phyloP scores from a whole-genome alignment of 805 yeast genomes.

The Saccharomycopsis synnaedendra region DNA sequence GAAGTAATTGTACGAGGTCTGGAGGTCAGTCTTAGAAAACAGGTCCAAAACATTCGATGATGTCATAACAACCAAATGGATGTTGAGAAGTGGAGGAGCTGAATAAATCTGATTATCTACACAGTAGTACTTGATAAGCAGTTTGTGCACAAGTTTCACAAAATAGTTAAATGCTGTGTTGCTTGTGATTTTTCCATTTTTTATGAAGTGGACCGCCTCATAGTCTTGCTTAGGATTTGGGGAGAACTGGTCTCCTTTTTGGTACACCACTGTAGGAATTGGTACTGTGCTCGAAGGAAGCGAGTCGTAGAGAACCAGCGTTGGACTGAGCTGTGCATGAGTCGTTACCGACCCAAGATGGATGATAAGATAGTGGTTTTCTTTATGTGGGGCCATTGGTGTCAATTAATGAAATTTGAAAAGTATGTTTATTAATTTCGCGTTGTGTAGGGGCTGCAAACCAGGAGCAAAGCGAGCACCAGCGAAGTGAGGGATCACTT shows the following conservation, averaged over 20 bases:
- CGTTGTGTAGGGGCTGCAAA: no score
- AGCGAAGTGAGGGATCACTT: no score
- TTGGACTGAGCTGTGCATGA: slow-evolving; percentile 57
- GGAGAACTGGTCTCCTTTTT: slow-evolving; percentile 25
- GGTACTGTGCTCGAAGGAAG: slow-evolving; percentile 65
- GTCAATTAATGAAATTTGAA: no score
- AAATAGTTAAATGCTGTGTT: slow-evolving; percentile 60
- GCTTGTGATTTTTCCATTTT: slow-evolving; percentile 51
- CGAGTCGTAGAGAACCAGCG: slow-evolving; percentile 39
- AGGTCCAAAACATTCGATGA: slow-evolving; percentile 29
- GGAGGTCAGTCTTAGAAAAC: slow-evolving; percentile 64
- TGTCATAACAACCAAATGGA: slow-evolving; percentile 61
- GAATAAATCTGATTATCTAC: slow-evolving; percentile 12
- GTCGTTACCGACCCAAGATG: slow-evolving; percentile 75
- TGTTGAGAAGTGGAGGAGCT: slow-evolving; percentile 26
- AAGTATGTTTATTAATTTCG: no score
- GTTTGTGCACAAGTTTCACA: slow-evolving; percentile 34
- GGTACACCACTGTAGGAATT: slow-evolving; percentile 69
- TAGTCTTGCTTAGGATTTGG: slow-evolving; percentile 23
- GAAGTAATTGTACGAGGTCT: slow-evolving; percentile 58
- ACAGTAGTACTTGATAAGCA: slow-evolving; percentile 28
- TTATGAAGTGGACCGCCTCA: slow-evolving; percentile 49
- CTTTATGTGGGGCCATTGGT: slow-evolving; percentile 16
- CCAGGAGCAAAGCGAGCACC: no score
- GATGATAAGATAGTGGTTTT: slow-evolving; percentile 33